phyloP scores from a whole-genome alignment of 352 stramenopile genomes.

The Phytophthora boehmeriae region DNA sequence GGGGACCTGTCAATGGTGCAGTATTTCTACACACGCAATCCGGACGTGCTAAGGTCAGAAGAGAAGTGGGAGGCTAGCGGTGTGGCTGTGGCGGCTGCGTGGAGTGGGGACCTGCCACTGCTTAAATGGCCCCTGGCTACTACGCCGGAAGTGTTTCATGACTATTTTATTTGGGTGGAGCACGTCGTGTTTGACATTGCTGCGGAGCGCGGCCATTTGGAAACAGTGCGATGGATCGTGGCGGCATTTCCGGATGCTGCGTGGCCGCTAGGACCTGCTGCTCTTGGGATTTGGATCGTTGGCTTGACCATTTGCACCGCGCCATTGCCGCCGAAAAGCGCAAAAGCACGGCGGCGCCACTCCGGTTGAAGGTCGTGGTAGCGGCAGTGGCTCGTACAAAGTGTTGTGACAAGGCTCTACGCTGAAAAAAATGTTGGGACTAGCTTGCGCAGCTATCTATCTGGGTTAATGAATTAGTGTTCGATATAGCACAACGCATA shows the following conservation, averaged over 20 bases:
- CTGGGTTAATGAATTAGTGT: not conserved
- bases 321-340: slow-evolving; percentile 56
- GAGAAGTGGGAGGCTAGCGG: too few species aligned
- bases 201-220: not conserved
- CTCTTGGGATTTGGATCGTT: slow-evolving; percentile 55
- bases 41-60: not conserved
- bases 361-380: slow-evolving; percentile 9
- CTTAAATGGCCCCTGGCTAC: slow-evolving; percentile 1
- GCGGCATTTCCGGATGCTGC: not conserved
- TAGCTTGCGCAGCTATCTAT: not conserved
- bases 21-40: not conserved
- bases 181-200: slow-evolving; percentile 1
- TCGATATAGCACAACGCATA: too few species aligned
- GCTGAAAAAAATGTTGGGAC: too few species aligned
- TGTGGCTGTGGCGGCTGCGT: slow-evolving; percentile 1
- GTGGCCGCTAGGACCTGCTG: slow-evolving; percentile 4
- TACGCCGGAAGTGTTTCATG: not conserved
- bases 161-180: not conserved
- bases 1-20: not conserved
- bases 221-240: slow-evolving; percentile 11
- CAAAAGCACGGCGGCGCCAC: slow-evolving; percentile 36
- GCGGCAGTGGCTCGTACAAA: slow-evolving; percentile 27
- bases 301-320: slow-evolving; percentile 65
- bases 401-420: slow-evolving; percentile 22
- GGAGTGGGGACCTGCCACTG: slow-evolving; percentile 1